phyloP scores from a whole-genome alignment of 768 basidiomycete genomes.

The Pilatotrama ljubarskyi region DNA sequence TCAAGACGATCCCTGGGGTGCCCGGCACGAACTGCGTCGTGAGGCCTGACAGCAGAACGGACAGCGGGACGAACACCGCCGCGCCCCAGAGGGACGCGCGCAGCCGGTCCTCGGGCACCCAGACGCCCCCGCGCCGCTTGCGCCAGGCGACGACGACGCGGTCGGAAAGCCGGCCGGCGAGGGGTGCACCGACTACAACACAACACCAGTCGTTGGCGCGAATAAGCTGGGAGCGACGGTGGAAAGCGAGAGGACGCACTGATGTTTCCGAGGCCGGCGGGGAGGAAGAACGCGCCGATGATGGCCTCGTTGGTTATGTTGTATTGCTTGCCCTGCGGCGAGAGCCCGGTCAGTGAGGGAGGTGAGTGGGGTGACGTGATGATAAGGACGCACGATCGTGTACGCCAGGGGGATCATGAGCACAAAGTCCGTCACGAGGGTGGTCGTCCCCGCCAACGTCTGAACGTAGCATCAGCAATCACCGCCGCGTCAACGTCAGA shows the following conservation, averaged over 20 bases:
- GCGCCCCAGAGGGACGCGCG: constrained; percentile 50
- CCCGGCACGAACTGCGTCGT: constrained; percentile 53
- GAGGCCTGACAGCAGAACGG: constrained; percentile 50
- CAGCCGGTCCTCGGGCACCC: constrained; percentile 72
- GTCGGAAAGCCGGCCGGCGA: constrained; percentile 64
- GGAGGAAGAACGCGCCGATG: constrained; percentile 61
- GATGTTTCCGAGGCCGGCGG: constrained; percentile 59
- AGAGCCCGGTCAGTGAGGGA: not conserved
- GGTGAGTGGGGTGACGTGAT: not conserved
- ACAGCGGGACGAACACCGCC: constrained; percentile 51
- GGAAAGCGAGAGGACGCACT: constrained; percentile 36
- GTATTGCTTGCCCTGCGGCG: constrained; percentile 54
- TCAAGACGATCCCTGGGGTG: constrained; percentile 48
- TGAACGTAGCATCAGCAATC: constrained; percentile 16
- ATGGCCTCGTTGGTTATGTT: constrained; percentile 55
- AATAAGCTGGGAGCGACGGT: not conserved
- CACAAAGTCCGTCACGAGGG: constrained; percentile 33
- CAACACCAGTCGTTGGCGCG: too few species aligned
- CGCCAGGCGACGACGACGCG: constrained; percentile 48
- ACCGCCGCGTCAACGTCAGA: not conserved
- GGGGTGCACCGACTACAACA: constrained; percentile 54
- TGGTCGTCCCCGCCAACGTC: constrained; percentile 43
- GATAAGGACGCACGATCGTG: constrained; percentile 52
- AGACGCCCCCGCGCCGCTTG: constrained; percentile 49
- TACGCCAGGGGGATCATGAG: constrained; percentile 63